phyloP scores from a whole-genome alignment of 805 yeast species.

The Lachancea waltii region DNA sequence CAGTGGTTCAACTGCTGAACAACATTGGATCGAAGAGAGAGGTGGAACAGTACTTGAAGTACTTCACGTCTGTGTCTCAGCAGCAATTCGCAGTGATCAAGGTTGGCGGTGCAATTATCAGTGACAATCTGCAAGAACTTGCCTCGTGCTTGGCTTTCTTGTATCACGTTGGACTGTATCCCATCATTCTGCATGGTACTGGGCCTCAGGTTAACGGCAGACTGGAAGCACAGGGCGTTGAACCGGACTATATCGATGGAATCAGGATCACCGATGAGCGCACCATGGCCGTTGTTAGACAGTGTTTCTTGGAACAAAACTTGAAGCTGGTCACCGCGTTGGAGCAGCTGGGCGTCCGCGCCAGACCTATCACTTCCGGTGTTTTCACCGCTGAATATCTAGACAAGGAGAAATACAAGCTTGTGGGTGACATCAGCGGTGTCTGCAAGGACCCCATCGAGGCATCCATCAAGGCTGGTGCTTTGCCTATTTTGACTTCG shows the following conservation, averaged over 20 bases:
- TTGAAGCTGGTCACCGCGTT: slow-evolving; percentile 90
- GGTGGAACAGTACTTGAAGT: slow-evolving; percentile 94
- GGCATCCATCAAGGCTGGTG: slow-evolving; percentile 93
- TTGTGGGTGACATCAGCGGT: slow-evolving; percentile 83
- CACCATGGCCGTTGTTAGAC: slow-evolving; percentile 94
- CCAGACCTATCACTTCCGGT: slow-evolving; percentile 97
- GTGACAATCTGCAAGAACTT: slow-evolving; percentile 85
- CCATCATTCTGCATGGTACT: slow-evolving; percentile 95
- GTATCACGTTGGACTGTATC: slow-evolving; percentile 95
- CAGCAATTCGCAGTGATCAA: slow-evolving; percentile 98
- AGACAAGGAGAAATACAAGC: slow-evolving; percentile 82
- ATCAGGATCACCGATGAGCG: slow-evolving; percentile 90
- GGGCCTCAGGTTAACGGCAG: slow-evolving; percentile 98
- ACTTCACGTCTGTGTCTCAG: slow-evolving; percentile 91
- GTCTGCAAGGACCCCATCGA: slow-evolving; percentile 89
- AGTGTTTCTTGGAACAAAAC: slow-evolving; percentile 92
- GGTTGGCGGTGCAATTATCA: slow-evolving; percentile 98
- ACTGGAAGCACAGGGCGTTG: slow-evolving; percentile 88
- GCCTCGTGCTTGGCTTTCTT: slow-evolving; percentile 94
- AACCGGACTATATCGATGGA: slow-evolving; percentile 93
- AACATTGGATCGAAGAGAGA: slow-evolving; percentile 96
- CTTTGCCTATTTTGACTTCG: slow-evolving; percentile 92
- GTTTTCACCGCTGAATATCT: slow-evolving; percentile 90
- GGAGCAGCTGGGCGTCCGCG: slow-evolving; percentile 94
- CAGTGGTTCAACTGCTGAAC: slow-evolving; percentile 90